Conservation (phyloP, 2,329 filamentous ascomycete genomes). For the Aspergillus puulaauensis region DNA sequence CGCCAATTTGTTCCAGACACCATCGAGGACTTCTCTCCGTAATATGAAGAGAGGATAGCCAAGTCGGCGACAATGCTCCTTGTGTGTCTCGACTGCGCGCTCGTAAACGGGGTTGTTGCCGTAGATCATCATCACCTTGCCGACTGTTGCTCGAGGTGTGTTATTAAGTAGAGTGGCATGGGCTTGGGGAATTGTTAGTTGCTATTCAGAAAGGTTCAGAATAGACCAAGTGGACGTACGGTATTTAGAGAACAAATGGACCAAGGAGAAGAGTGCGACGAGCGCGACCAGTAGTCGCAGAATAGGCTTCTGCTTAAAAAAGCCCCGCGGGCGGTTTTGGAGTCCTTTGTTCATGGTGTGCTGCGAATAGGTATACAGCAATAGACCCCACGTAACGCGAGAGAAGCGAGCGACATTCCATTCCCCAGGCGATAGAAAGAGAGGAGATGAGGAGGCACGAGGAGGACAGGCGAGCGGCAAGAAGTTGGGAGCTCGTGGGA, state of each 20-base stretch:
- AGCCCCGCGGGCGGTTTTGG: no score
- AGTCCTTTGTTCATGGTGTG: no score
- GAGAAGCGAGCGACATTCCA: no score
- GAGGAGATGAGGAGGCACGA: no score
- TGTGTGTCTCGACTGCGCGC: conserved; percentile 42
- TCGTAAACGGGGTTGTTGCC: conserved; percentile 37
- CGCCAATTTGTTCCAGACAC: conserved; percentile 47
- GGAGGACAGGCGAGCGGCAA: no score
- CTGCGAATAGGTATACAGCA: no score
- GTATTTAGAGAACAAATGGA: conserved; percentile 1
- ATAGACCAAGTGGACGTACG: neutral
- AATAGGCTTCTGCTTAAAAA: no score
- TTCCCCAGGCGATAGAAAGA: no score
- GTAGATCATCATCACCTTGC: conserved; percentile 19
- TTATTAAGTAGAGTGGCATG: no score
- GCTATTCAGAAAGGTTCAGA: neutral
- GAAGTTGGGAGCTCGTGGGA: no score
- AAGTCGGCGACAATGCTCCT: conserved; percentile 41
- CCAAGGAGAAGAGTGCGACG: neutral
- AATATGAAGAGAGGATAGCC: conserved; percentile 45
- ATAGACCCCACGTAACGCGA: no score
- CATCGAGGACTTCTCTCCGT: conserved; percentile 42
- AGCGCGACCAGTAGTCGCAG: neutral
- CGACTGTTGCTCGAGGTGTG: conserved; percentile 5
- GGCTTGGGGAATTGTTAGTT: neutral